Evolutionary conservation across 2,329 filamentous ascomycete genomes (phyloP), one percentile per base, ranked within the genome.

Genomic region (Fusarium stilboides): DNA sequence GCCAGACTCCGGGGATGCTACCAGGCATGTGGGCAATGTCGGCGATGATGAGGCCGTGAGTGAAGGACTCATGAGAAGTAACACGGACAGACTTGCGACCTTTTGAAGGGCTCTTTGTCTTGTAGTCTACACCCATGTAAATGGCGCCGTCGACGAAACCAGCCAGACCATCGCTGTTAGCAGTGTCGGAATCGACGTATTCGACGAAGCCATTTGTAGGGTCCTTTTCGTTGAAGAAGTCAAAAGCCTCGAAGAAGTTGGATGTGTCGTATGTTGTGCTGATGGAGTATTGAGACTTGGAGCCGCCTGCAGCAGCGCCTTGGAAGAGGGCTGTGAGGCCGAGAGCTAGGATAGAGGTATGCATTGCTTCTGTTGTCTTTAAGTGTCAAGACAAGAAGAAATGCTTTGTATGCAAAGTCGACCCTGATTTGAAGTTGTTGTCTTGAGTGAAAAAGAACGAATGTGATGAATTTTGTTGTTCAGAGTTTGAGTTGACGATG

Each of bases 1-100:
- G 92, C 92, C 92, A 95, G 15, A 88, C 86, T 34, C 92, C 92
- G 74, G 92, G 94, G 63, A 84, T 81, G 42, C 87, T 88, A 20
- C 85, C 85, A n/a, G 92, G 92, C 89, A 94, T 94, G 77, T 94
- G 92, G 12, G 83, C 84, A 60, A 94, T 87, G 75, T 95, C 92
- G 56, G 91, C 84, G 44, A 94, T 83, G 77, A 94, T 88, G 55
- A 95, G 86, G 14, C 91, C 92, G 67, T 87, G 85, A 40, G 85
- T 89, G 80, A 91, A 95, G 19, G 85, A 79, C 69, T 89, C 87
- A 65, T 87, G 89, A 74, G 91, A 92, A 34, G 86, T 82, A 15
- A 97, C 80, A 19, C 93, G 90, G 33, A 94, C 88, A 24, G 91
- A 94, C 47, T 84, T 81, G 42, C 93, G 91, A 36, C 93, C 92